Percentiles rank a stretch among this genome's conserved stretches.
Evolutionary conservation across 139 green algal species (phyloP).

Genomic region (Auxenochlorella protothecoides): DNA sequence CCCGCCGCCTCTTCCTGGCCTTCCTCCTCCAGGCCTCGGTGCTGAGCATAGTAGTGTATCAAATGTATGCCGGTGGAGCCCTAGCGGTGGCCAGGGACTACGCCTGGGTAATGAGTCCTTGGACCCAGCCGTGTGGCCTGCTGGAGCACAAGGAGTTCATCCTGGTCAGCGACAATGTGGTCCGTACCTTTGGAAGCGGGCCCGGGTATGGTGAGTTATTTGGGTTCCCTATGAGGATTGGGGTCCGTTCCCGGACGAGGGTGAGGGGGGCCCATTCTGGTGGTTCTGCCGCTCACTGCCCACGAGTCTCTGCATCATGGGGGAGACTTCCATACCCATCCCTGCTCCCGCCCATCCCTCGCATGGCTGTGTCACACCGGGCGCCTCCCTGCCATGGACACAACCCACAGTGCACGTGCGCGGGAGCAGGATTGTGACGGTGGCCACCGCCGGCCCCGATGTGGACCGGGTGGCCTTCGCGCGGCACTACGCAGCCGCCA

Average conservation of each 20-base stretch:
- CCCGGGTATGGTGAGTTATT: constrained; percentile 6
- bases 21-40: constrained; percentile 3
- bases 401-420: constrained; percentile 23
- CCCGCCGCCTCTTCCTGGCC: background rate
- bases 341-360: too few species aligned
- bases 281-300: background rate
- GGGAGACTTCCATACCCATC: too few species aligned
- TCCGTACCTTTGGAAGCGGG: constrained; percentile 10
- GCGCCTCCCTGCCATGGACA: too few species aligned
- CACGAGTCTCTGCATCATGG: too few species aligned
- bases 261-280: background rate
- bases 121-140: constrained; percentile 16
- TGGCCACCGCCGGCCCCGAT: background rate
- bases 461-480: background rate
- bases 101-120: constrained; percentile 4
- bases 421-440: constrained; percentile 16
- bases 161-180: constrained; percentile 18
- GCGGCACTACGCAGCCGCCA: background rate
- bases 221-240: background rate
- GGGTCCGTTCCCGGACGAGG: background rate
- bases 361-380: too few species aligned
- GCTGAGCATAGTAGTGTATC: background rate
- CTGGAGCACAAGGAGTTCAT: constrained; percentile 24
- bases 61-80: constrained; percentile 3
- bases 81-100: constrained; percentile 1